These are phyloP conservation scores for Trichocladium antarcticum DNA, from an alignment of 495 filamentous ascomycete species.

Conservation along the genomic window DNA sequence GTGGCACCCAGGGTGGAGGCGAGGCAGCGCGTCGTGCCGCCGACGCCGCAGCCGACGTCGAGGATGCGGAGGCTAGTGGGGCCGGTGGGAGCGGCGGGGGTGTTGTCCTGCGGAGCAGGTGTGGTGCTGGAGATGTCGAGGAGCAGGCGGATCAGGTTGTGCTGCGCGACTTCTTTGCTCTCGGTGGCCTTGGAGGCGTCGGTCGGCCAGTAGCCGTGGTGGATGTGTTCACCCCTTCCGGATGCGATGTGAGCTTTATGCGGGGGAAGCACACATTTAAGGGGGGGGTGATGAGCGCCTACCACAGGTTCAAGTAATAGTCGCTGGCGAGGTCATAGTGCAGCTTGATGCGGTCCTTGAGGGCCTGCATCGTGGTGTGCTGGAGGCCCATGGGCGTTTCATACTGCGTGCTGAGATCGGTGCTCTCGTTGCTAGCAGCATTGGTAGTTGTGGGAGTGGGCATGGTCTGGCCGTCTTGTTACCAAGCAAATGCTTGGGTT, in stretches of 20 bases:
- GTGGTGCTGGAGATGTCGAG: conserved; percentile 34
- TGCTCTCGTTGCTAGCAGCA: conserved; percentile 8
- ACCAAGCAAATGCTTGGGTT: background rate
- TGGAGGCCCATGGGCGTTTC: conserved; percentile 39
- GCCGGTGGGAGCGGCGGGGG: background rate
- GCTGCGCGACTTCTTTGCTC: conserved; percentile 42
- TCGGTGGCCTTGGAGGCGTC: conserved; percentile 28
- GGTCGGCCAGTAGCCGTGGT: conserved; percentile 45
- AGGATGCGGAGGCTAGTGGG: conserved; percentile 26
- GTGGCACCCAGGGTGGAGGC: conserved; percentile 35
- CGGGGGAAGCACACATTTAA: background rate
- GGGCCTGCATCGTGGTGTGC: conserved; percentile 41
- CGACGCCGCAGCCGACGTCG: conserved; percentile 48
- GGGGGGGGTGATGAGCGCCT: conserved; percentile 2
- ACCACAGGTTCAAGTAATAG: conserved; percentile 45
- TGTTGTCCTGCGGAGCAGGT: background rate
- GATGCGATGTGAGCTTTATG: background rate
- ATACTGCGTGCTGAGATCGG: conserved; percentile 34
- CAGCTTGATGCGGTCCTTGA: conserved; percentile 47
- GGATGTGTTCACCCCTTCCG: conserved; percentile 50
- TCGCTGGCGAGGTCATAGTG: conserved; percentile 50
- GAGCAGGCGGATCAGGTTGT: conserved; percentile 41
- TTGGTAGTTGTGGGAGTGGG: background rate
- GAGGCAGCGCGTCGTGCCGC: conserved; percentile 44
- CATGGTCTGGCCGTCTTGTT: conserved; percentile 1